Base-by-base conservation (phyloP, 805 yeast genomes). In the Metschnikowia amazonensis region DNA sequence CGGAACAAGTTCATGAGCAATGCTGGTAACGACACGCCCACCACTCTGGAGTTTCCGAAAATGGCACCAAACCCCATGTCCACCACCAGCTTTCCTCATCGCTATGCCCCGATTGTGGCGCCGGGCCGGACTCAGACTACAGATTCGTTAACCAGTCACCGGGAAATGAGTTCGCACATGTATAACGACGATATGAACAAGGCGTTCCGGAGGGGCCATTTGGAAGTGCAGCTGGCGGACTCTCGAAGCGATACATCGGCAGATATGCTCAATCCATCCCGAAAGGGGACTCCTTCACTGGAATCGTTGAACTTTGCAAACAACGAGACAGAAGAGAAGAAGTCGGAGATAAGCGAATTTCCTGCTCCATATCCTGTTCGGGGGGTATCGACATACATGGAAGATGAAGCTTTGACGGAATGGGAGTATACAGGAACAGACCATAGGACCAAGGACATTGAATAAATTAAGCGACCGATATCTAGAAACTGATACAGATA, bases 351-450 rank as follows among this genome's bases (percentile, higher is more conserved):
- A 14, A 14, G 9, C 10, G 35, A 39, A 14, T 30, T 18, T 6
- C 39, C 41, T 3, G 42, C 46, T 9, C 57, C 57, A 17, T 52
- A 53, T 30, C 57, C 57, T 1, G 52, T 49, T n/a, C 45, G 57
- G 14, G 57, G 57, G 2, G 54, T 53, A 5, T 53, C 57, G 4
- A 48, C 44, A 28, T 53, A 49, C 24, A 49, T 46, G 32, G 43
- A 27, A 2, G 42, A 41, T 27, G 32, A 7, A 3, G 41, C 10
- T 11, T 7, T 17, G 16, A 17, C 38, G 5, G 20, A 23, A 18
- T 34, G 37, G 37, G 25, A 7, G 5, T 9, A 21, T 18, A n/a
- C 25, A 13, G 24, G 27, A 13, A 34, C 8, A 11, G 17, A 34
- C 13, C 1, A 21, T 14, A 21, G 13, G n/a, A n/a, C n/a, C n/a